These are phyloP conservation scores for Gaeumannomyces tritici DNA, from an alignment of 2,329 filamentous ascomycete species.

Conservation along the genomic window DNA sequence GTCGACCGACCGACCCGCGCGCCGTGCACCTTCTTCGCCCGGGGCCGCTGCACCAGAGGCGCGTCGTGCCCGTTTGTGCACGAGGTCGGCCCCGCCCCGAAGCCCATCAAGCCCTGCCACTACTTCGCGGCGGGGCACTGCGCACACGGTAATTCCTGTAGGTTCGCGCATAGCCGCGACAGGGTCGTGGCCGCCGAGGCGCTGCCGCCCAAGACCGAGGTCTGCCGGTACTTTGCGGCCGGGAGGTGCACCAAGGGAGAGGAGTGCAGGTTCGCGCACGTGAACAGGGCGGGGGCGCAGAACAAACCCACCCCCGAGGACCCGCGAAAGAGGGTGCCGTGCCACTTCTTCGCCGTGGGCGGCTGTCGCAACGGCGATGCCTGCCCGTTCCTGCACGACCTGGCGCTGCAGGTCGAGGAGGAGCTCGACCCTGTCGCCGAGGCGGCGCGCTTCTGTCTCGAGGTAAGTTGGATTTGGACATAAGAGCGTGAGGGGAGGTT, in stretches of 20 bases:
- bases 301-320: background rate
- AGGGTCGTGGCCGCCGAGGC: no score
- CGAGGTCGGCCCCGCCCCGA: background rate
- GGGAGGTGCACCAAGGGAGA: background rate
- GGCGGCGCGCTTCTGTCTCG: background rate
- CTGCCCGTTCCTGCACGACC: slow-evolving; percentile 5
- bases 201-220: background rate
- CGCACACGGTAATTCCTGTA: background rate
- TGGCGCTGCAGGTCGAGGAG: background rate
- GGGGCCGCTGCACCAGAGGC: background rate
- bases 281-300: background rate
- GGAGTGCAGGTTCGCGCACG: slow-evolving; percentile 3
- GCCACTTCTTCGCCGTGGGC: slow-evolving; percentile 4
- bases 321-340: slow-evolving; percentile 2
- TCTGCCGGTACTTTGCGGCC: background rate
- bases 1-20: background rate
- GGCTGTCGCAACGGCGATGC: slow-evolving; percentile 2
- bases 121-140: background rate
- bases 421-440: background rate
- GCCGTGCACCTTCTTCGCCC: background rate
- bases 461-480: background rate
- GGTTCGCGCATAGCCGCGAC: background rate
- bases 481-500: no score
- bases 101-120: background rate
- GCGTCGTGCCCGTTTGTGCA: background rate